Base-by-base conservation (phyloP, 805 yeast species). In the Pichia sporocuriosa region DNA sequence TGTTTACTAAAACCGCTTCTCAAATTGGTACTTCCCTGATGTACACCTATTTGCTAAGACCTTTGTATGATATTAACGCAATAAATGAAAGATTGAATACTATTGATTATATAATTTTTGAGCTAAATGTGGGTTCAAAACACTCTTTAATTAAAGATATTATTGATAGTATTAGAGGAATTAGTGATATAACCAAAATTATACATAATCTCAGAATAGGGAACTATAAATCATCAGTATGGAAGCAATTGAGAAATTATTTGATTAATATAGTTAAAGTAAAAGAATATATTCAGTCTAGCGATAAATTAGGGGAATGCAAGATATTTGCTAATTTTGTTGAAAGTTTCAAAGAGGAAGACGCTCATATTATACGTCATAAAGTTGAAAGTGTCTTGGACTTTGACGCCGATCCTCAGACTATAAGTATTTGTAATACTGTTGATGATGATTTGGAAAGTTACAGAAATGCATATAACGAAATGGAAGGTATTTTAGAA, bases 31-130 rank as follows among this genome's bases (percentile, higher is more conserved):
- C 45, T 23, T 48, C 52, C 20, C 46, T 58, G 2, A 37, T 70
- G n/a, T 51, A 45, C 11, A 45, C 57, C 1, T 66, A 68, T 67
- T 48, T 70, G 10, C 26, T 51, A 3, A 51, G 62, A 13, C 75
- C 75, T 0, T 43, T 64, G 4, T 46, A 56, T 1, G 52, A 59
- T n/a, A 39, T 47, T 1, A 45, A 47, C 1, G 20, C 42, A 6
- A 61, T 70, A 4, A 49, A 55, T 15, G 46, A 49, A 26, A 56
- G 75, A 20, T 53, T 57, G 3, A 45, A 56, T 3, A 50, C 61
- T 0, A 52, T 69, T 1, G 53, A 53, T 7, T 23, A 45, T 0
- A 46, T 70, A 4, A n/a, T 49, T 0, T 37, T 46, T 4, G 55
- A 42, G 17, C 13, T 37, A 17, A 26, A 40, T 6, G 24, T 20